Evolutionary conservation across 306 rosid genomes (phyloP).

Genomic region (Cyamopsis tetragonoloba): DNA sequence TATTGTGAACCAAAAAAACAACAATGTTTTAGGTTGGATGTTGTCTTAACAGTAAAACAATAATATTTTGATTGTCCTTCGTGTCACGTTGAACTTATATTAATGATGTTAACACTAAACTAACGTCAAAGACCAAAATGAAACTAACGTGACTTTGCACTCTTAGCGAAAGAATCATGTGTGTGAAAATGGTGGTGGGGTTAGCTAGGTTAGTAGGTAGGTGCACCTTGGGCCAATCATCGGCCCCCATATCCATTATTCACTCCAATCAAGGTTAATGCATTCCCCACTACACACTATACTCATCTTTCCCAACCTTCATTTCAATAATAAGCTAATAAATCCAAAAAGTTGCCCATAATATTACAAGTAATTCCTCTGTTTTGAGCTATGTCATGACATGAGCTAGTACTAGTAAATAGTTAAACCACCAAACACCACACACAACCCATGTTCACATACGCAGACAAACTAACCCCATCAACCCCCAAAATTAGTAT

Average conservation of each 20-base stretch:
- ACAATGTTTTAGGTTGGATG: no score
- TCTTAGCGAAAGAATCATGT: no score
- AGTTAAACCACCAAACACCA: constrained; percentile 10
- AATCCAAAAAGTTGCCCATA: constrained; percentile 61
- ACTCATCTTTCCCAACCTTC: constrained; percentile 39
- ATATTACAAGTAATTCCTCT: no score
- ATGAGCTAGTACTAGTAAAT: no score
- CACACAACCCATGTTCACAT: constrained; percentile 46
- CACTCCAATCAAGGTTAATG: constrained; percentile 50
- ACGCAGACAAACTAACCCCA: constrained; percentile 50
- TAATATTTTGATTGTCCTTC: no score
- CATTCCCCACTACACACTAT: constrained; percentile 57
- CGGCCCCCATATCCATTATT: constrained; percentile 43
- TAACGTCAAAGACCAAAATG: no score
- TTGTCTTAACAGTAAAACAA: no score
- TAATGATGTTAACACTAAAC: no score
- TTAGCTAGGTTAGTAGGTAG: no score
- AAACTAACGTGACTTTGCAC: no score
- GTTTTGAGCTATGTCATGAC: constrained; percentile 42
- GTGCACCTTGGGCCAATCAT: constrained; percentile 48
- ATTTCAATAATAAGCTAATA: constrained; percentile 63
- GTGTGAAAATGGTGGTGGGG: constrained; percentile 29
- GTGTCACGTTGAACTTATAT: no score
- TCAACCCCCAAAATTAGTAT: constrained; percentile 30
- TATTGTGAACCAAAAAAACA: no score